Base-by-base conservation (phyloP, 257 asterid genomes). In the Plectranthus barbatus region DNA sequence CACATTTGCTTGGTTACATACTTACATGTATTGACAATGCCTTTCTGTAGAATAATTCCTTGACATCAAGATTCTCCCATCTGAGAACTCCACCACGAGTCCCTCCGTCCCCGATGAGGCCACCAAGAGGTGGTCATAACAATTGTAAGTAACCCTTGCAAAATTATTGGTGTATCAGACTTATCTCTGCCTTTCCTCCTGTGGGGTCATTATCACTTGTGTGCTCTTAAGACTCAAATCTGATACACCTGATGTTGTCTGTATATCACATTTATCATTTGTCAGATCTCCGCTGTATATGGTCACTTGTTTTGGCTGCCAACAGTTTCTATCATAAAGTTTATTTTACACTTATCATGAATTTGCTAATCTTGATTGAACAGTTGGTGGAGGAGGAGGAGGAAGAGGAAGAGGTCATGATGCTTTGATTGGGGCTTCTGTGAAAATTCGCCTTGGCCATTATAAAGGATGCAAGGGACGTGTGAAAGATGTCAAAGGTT, bases 391-490 rank as follows among this genome's bases (percentile, higher is more conserved):
- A 64, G 69, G 82, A 48, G 71, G 82, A 73, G 94, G 96, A 67
- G 97, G 99, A 49, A 80, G 96, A 67, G 97, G 99, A 49, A 80
- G 97, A 77, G 83, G 97, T 55, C 94, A 77, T 14, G 99, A 87
- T 77, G 67, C 95, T 77, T 75, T 92, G 72, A 57, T 83, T 61
- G 95, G 97, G 34, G 81, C 90, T 34, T 60, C 52, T 54, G 81
- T 86, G 40, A 92, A 89, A 77, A 84, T 92, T 74, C 95, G 96
- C 23, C 47, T 72, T 59, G 99, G 99, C 58, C 91, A 81, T 48
- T 85, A 81, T 74, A 92, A 89, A 74, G 99, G 99, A n/a, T 85
- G 87, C 72, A 87, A 87, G 73, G 99, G 99, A 14, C 92, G 90
- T 31, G 99, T 92, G 51, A 73, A 71, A 42, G 97, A 87, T 59